Evolutionary conservation across 1,139 yeast species (phyloP).

Genomic region (Saccharomyces hybrid): DNA sequence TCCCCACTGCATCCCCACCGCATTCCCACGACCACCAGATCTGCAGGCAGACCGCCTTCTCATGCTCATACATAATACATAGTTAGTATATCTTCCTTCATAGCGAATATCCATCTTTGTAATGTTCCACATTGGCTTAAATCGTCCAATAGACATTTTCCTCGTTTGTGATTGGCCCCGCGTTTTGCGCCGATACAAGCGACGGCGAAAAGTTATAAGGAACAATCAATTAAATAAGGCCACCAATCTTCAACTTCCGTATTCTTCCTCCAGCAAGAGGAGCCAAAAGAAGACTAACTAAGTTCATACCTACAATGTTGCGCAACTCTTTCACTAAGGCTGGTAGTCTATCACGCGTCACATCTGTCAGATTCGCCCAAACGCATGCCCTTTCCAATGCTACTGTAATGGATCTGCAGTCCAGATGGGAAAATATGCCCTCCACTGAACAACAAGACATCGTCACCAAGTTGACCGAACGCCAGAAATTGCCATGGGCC

Average conservation of each 20-base stretch:
- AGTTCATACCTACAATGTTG: constrained; percentile 7
- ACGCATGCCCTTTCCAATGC: constrained; percentile 77
- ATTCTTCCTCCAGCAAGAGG: background rate
- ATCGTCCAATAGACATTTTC: background rate
- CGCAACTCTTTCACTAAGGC: constrained; percentile 17
- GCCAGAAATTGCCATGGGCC: constrained; percentile 93
- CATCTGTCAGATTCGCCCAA: constrained; percentile 37
- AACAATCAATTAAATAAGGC: background rate
- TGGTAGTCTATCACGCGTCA: constrained; percentile 21
- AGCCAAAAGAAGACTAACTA: background rate
- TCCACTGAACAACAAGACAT: constrained; percentile 82
- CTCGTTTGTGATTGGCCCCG: background rate
- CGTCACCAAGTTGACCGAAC: constrained; percentile 73
- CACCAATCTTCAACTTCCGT: background rate
- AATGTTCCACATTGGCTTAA: background rate
- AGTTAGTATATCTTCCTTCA: background rate
- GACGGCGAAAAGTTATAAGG: background rate
- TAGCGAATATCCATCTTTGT: background rate
- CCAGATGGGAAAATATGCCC: constrained; percentile 89
- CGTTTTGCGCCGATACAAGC: constrained; percentile 1
- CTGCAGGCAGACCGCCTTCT: background rate
- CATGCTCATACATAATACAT: background rate
- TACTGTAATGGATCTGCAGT: constrained; percentile 73
- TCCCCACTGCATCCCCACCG: background rate
- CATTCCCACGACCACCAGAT: background rate